Evolutionary conservation across 1,284 basidiomycete species (phyloP).

Genomic region (Cerioporus squamosus): DNA sequence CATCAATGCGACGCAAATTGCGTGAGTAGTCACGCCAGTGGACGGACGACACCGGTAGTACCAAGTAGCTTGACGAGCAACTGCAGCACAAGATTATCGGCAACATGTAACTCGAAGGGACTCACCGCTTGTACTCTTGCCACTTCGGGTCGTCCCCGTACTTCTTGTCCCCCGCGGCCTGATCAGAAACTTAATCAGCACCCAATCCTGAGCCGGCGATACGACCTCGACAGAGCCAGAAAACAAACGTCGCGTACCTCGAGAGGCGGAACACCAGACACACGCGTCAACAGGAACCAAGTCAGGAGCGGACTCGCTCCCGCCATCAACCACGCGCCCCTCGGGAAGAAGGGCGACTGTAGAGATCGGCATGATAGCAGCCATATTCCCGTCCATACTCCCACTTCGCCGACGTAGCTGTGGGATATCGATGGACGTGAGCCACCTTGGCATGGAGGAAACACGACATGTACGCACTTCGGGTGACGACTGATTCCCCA

Average conservation of each 20-base stretch:
- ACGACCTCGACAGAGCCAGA: not conserved
- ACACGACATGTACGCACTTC: constrained; percentile 52
- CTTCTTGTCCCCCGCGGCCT: constrained; percentile 63
- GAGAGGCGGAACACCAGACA: constrained; percentile 73
- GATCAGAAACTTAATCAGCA: not conserved
- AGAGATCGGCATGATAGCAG: constrained; percentile 58
- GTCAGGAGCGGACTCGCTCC: constrained; percentile 70
- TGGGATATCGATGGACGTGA: constrained; percentile 16
- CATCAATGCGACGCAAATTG: no score
- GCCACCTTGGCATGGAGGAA: constrained; percentile 1
- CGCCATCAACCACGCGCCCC: constrained; percentile 49
- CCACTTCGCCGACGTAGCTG: constrained; percentile 81
- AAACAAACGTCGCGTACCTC: constrained; percentile 43
- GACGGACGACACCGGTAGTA: no score
- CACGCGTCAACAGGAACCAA: constrained; percentile 55
- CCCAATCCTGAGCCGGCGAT: not conserved
- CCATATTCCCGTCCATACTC: constrained; percentile 76
- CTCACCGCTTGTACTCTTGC: constrained; percentile 69
- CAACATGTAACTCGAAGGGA: constrained; percentile 1
- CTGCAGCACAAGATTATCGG: no score
- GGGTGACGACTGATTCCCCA: constrained; percentile 80
- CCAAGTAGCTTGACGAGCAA: no score
- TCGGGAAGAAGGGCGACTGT: constrained; percentile 49
- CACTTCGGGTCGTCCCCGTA: constrained; percentile 68
- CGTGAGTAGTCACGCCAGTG: no score